Percentiles rank a stretch among this genome's conserved stretches.
Evolutionary conservation across 2,329 filamentous ascomycete species (phyloP).

Genomic region (Ophiocordyceps unilateralis): DNA sequence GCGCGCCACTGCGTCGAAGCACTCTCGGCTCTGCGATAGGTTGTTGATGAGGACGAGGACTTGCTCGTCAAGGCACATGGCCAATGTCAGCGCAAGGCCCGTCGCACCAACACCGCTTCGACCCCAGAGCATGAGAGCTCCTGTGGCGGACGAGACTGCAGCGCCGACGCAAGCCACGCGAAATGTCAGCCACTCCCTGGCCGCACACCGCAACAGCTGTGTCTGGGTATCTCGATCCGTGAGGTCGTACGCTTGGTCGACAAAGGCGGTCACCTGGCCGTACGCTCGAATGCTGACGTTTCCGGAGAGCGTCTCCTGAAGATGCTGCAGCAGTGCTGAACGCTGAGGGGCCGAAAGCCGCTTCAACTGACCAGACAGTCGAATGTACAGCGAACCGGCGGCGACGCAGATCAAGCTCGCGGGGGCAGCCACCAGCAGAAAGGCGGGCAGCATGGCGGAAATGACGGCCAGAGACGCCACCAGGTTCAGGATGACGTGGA

Average conservation of each 20-base stretch:
- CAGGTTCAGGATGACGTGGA: neutral
- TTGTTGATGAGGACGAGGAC: neutral
- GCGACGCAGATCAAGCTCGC: neutral
- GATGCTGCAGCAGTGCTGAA: neutral
- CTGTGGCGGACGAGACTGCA: neutral
- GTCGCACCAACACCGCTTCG: neutral
- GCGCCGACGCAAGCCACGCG: neutral
- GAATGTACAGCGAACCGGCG: neutral
- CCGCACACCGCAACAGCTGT: neutral
- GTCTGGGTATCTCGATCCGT: neutral
- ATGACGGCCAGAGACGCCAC: neutral
- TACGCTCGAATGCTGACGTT: conserved; percentile 1
- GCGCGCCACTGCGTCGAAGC: neutral
- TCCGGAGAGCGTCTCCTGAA: neutral
- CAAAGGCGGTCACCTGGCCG: neutral
- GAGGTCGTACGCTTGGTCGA: neutral
- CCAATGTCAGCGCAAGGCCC: neutral
- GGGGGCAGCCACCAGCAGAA: neutral
- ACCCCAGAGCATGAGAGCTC: neutral
- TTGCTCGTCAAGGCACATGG: neutral
- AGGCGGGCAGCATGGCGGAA: neutral
- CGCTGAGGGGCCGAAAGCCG: neutral
- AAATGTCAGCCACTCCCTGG: neutral
- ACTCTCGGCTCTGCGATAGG: neutral
- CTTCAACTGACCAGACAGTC: neutral